A percentile compares a stretch with the other conserved stretches of the same genome.
Conservation (phyloP, 352 stramenopile species). For the Phytophthora macrochlamydospora region DNA sequence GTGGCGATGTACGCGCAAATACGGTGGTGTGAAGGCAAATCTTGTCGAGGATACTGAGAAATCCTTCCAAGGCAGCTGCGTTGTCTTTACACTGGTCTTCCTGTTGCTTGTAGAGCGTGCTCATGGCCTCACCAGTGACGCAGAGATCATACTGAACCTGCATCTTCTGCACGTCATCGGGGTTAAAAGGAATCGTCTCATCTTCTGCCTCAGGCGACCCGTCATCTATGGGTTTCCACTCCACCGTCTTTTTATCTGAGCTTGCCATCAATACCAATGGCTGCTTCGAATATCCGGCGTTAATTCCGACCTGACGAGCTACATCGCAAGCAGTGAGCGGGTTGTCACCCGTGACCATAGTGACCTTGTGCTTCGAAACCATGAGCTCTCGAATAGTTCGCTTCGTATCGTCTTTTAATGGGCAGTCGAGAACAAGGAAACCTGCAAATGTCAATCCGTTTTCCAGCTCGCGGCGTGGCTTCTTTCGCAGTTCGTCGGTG, state of each 20-base stretch:
- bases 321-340: slow-evolving; percentile 98
- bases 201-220: slow-evolving; percentile 93
- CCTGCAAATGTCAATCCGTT: slow-evolving; percentile 94
- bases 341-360: slow-evolving; percentile 99
- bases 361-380: slow-evolving; percentile 90
- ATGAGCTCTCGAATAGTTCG: slow-evolving; percentile 94
- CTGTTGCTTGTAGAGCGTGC: slow-evolving; percentile 35
- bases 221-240: slow-evolving; percentile 88
- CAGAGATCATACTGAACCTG: slow-evolving; percentile 86
- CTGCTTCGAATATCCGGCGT: slow-evolving; percentile 87
- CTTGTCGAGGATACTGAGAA: slow-evolving; percentile 76
- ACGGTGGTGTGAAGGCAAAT: slow-evolving; percentile 83
- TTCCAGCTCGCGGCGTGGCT: slow-evolving; percentile 90
- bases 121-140: slow-evolving; percentile 80
- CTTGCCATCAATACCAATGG: slow-evolving; percentile 73
- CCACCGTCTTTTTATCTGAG: slow-evolving; percentile 33
- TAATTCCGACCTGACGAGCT: slow-evolving; percentile 95
- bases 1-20: slow-evolving; percentile 96
- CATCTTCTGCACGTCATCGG: slow-evolving; percentile 59
- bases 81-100: slow-evolving; percentile 25
- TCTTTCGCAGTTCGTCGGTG: slow-evolving; percentile 68
- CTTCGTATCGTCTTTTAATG: slow-evolving; percentile 97
- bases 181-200: slow-evolving; percentile 56
- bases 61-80: slow-evolving; percentile 49
- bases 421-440: slow-evolving; percentile 91